phyloP scores from a whole-genome alignment of 2,329 filamentous ascomycete genomes.

The Colletotrichum noveboracense region DNA sequence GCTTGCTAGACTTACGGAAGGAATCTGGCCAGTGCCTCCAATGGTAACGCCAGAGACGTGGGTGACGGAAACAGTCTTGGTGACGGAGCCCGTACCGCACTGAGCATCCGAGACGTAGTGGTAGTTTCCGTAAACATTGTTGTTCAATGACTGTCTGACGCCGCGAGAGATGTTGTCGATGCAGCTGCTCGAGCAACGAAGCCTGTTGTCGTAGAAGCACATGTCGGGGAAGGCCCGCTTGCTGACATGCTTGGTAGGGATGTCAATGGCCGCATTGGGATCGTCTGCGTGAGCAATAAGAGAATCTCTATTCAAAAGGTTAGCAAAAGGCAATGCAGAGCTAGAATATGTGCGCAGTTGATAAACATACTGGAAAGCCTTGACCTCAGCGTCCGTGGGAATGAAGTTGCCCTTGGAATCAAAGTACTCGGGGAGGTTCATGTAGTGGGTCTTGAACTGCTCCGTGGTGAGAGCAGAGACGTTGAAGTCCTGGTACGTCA shows the following conservation, averaged over 20 bases:
- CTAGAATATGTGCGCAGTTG: too few relatives aligned
- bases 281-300: neutral
- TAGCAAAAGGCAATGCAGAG: neutral
- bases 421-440: neutral
- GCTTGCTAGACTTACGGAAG: neutral
- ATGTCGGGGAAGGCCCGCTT: neutral
- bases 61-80: neutral
- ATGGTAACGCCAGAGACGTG: neutral
- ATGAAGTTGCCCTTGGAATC: neutral
- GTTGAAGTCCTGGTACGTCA: neutral
- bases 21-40: neutral
- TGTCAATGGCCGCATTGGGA: neutral
- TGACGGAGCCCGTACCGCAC: neutral
- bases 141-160: neutral
- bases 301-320: neutral
- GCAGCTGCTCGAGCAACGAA: neutral
- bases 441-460: neutral
- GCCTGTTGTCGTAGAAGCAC: neutral
- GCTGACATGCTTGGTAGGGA: neutral
- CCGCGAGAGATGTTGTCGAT: neutral
- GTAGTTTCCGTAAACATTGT: neutral
- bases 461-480: neutral
- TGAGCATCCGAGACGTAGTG: neutral
- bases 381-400: neutral
- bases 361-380: neutral